These are phyloP conservation scores for Onygenales sp. DNA, from an alignment of 2,329 filamentous ascomycete genomes.

Conservation along the genomic window DNA sequence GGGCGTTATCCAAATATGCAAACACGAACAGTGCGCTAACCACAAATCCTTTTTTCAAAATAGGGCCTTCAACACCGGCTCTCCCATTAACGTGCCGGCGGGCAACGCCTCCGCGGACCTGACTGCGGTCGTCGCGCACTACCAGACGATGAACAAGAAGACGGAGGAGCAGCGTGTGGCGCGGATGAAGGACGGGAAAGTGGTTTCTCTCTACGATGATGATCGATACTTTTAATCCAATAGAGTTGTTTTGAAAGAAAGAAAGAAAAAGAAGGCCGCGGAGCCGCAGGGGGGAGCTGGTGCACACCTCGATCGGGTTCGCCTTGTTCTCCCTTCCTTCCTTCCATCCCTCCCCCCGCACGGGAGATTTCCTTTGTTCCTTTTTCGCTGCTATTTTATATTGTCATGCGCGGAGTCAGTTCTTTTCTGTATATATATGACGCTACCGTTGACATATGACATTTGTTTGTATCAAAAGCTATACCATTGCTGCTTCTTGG, in stretches of 20 bases:
- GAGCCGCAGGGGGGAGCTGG: neutral
- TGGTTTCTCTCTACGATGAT: slow-evolving; percentile 35
- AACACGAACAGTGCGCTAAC: neutral
- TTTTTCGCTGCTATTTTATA: slow-evolving; percentile 8
- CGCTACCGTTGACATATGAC: neutral
- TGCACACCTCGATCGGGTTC: neutral
- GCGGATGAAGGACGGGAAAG: slow-evolving; percentile 35
- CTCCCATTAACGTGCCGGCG: slow-evolving; percentile 55
- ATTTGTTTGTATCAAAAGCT: neutral
- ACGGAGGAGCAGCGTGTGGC: slow-evolving; percentile 47
- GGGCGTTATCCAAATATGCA: neutral
- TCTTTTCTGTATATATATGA: slow-evolving; percentile 3
- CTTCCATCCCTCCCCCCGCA: neutral
- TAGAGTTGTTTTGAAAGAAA: neutral
- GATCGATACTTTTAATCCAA: slow-evolving; percentile 15
- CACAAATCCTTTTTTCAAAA: neutral
- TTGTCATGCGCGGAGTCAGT: neutral
- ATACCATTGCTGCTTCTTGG: too few relatives aligned
- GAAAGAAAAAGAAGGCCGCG: neutral
- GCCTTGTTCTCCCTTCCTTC: neutral
- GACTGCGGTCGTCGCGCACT: slow-evolving; percentile 52
- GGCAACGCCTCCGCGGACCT: slow-evolving; percentile 50
- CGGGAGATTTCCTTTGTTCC: neutral
- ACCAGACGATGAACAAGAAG: slow-evolving; percentile 48
- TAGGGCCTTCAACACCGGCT: slow-evolving; percentile 54